A percentile compares a stretch with the other conserved stretches of the same genome.
Conservation (phyloP, 108 stramenopile genomes). For the Epithemia pelagica region DNA sequence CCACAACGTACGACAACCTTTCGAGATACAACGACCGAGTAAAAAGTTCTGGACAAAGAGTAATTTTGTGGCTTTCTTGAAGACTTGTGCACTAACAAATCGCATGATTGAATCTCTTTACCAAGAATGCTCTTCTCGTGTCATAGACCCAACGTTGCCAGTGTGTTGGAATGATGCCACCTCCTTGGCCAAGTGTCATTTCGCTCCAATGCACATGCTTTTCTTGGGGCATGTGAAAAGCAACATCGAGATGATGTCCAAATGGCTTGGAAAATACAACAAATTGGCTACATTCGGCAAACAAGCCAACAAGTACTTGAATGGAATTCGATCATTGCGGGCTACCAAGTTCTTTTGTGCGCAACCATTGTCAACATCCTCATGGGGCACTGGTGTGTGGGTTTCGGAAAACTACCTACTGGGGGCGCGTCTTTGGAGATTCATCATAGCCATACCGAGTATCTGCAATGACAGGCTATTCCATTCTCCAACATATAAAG, state of each 20-base stretch:
- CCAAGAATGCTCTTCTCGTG: not conserved
- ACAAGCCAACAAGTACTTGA: not conserved
- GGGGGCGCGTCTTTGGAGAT: no score
- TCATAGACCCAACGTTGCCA: not conserved
- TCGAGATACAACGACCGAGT: not conserved
- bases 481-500: no score
- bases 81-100: not conserved
- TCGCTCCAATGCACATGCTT: not conserved
- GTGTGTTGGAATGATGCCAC: not conserved
- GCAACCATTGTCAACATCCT: not conserved
- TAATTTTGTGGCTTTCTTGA: not conserved
- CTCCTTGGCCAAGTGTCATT: not conserved
- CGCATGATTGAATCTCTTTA: not conserved
- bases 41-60: not conserved
- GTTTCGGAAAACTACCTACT: no score
- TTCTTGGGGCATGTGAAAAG: not conserved
- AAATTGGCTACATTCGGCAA: not conserved
- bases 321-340: not conserved
- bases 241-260: not conserved
- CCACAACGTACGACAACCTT: not conserved
- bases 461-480: no score
- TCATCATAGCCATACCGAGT: no score
- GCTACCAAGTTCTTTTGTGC: not conserved
- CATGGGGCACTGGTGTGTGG: not conserved
- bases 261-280: not conserved